phyloP scores from a whole-genome alignment of 257 asterid genomes.

The Osmanthus fragrans region DNA sequence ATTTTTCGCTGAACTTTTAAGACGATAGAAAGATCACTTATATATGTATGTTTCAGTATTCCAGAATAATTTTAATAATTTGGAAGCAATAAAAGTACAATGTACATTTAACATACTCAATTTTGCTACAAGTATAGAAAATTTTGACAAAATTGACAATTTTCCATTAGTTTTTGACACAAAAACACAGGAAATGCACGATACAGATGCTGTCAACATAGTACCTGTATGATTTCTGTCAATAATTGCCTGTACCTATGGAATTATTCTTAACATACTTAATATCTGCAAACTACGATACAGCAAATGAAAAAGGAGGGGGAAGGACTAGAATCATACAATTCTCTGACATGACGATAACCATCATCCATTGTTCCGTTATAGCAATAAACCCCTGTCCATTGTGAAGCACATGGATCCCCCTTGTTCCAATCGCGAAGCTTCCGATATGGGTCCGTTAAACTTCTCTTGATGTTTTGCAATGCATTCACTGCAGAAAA shows the following conservation, averaged over 20 bases:
- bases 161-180: no score
- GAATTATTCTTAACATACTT: neutral
- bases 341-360: conserved; percentile 44
- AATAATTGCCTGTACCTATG: no score
- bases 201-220: no score
- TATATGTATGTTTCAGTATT: neutral
- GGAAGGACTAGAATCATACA: conserved; percentile 37
- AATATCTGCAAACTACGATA: neutral
- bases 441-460: conserved; percentile 40
- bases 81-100: neutral
- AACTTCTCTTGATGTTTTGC: conserved; percentile 27
- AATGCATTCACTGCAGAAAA: conserved; percentile 46
- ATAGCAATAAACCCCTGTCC: conserved; percentile 50
- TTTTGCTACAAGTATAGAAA: no score
- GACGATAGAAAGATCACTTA: neutral
- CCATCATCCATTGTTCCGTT: conserved; percentile 32
- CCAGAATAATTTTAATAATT: neutral
- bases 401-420: conserved; percentile 55
- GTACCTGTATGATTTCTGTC: no score
- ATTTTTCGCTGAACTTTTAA: neutral
- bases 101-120: neutral
- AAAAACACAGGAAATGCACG: no score
- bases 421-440: conserved; percentile 46
- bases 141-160: no score
- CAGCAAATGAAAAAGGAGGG: neutral